Evolutionary conservation across 1,284 basidiomycete species (phyloP).

Genomic region (Trametes hirsuta): DNA sequence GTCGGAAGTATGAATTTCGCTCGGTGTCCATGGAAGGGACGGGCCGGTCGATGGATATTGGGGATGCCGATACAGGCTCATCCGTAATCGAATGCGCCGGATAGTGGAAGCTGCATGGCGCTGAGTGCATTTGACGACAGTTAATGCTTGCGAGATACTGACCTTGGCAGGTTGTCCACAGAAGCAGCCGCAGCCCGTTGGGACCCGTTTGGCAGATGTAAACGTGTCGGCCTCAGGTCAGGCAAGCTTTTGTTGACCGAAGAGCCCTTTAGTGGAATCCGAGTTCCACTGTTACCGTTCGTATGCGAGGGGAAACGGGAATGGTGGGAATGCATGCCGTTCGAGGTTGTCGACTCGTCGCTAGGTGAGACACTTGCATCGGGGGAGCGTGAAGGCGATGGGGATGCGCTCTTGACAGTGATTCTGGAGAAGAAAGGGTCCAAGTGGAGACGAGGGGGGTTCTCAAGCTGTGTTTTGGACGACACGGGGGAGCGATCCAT

Average conservation of each 20-base stretch:
- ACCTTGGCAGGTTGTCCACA: constrained; percentile 46
- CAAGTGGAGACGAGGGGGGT: constrained; percentile 55
- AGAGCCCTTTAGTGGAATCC: constrained; percentile 44
- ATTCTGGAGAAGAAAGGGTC: constrained; percentile 47
- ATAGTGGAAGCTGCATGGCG: constrained; percentile 15
- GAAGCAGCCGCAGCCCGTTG: constrained; percentile 23
- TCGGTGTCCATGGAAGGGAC: constrained; percentile 74
- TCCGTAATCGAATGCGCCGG: constrained; percentile 33
- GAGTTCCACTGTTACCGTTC: constrained; percentile 12
- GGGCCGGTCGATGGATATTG: constrained; percentile 43
- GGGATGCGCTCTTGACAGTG: constrained; percentile 32
- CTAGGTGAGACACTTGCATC: constrained; percentile 54
- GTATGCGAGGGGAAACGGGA: constrained; percentile 60
- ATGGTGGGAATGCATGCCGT: constrained; percentile 41
- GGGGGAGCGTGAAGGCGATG: constrained; percentile 56
- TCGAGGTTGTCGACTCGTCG: constrained; percentile 19
- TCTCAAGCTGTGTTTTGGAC: constrained; percentile 34
- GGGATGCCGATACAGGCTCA: constrained; percentile 44
- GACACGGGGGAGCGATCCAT: constrained; percentile 27
- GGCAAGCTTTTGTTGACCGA: constrained; percentile 85
- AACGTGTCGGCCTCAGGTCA: constrained; percentile 70
- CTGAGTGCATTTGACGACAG: not conserved
- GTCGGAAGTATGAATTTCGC: constrained; percentile 92
- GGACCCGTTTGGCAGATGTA: constrained; percentile 38
- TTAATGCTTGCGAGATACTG: constrained; percentile 34